These are phyloP conservation scores for Penicillium crystallinum DNA, from an alignment of 495 filamentous ascomycete genomes.

Conservation along the genomic window DNA sequence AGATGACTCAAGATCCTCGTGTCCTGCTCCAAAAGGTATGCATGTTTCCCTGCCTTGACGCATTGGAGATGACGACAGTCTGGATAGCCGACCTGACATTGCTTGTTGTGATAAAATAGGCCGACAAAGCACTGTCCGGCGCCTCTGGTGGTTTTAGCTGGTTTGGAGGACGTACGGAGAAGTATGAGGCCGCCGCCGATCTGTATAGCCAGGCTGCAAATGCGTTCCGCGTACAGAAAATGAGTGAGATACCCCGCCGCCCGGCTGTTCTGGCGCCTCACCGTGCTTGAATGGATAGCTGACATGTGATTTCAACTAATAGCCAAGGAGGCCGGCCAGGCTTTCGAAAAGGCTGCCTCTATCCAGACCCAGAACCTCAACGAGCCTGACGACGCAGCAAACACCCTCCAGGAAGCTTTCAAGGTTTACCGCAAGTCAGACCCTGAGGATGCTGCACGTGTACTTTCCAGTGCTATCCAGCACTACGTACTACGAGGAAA, in stretches of 20 bases:
- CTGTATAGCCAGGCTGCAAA: conserved; percentile 78
- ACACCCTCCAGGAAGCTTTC: conserved; percentile 71
- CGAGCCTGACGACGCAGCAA: conserved; percentile 85
- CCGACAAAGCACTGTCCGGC: conserved; percentile 67
- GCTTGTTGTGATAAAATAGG: conserved; percentile 44
- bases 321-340: conserved; percentile 77
- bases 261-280: neutral
- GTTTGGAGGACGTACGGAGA: conserved; percentile 75
- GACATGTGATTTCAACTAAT: neutral
- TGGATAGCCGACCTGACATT: conserved; percentile 26
- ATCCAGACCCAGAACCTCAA: conserved; percentile 73
- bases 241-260: conserved; percentile 44
- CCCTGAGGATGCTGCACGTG: conserved; percentile 71
- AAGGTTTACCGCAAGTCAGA: conserved; percentile 79
- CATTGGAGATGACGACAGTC: conserved; percentile 24
- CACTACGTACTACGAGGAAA: conserved; percentile 82
- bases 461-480: conserved; percentile 65
- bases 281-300: neutral
- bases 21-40: conserved; percentile 54
- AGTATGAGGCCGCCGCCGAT: conserved; percentile 78
- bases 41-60: conserved; percentile 10
- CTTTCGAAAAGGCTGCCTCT: conserved; percentile 72
- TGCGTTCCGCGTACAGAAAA: conserved; percentile 68
- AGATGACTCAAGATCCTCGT: conserved; percentile 50
- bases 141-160: conserved; percentile 70